Evolutionary conservation across 805 yeast genomes (phyloP).

Genomic region (Zygotorulaspora florentina): DNA sequence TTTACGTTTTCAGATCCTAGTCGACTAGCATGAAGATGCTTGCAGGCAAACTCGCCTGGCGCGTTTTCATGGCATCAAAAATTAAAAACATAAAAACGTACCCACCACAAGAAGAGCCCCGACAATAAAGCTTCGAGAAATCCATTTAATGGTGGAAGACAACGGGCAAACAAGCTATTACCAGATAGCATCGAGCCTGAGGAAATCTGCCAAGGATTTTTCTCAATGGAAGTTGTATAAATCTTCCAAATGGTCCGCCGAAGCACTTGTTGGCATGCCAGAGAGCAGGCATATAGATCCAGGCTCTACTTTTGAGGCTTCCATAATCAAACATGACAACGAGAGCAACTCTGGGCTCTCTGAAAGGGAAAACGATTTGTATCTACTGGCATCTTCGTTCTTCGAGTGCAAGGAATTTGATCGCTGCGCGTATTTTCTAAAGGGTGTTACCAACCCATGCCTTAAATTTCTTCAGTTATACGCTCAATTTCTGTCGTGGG

Average conservation of each 20-base stretch:
- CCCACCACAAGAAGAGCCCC: too few relatives aligned
- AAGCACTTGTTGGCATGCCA: constrained; percentile 64
- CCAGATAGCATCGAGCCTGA: constrained; percentile 22
- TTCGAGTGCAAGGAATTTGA: constrained; percentile 84
- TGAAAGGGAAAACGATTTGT: constrained; percentile 40
- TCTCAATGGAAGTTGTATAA: constrained; percentile 57
- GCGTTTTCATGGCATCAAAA: too few relatives aligned
- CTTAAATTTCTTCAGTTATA: constrained; percentile 61
- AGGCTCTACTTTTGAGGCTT: constrained; percentile 5
- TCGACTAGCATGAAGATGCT: too few relatives aligned
- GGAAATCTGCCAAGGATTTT: constrained; percentile 43
- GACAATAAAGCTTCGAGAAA: too few relatives aligned
- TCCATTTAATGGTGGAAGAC: not conserved
- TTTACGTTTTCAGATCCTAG: too few relatives aligned
- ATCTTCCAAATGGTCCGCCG: constrained; percentile 81
- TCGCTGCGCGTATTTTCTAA: constrained; percentile 60
- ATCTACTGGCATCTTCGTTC: constrained; percentile 63
- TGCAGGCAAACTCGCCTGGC: too few relatives aligned
- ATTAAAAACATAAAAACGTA: too few relatives aligned
- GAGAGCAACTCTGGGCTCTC: constrained; percentile 16
- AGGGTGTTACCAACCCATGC: constrained; percentile 46
- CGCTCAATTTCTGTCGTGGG: constrained; percentile 69
- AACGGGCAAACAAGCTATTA: not conserved
- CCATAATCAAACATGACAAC: not conserved
- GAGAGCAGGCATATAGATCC: constrained; percentile 25